phyloP scores from a whole-genome alignment of 805 yeast genomes.

The Yarrowia bubula region DNA sequence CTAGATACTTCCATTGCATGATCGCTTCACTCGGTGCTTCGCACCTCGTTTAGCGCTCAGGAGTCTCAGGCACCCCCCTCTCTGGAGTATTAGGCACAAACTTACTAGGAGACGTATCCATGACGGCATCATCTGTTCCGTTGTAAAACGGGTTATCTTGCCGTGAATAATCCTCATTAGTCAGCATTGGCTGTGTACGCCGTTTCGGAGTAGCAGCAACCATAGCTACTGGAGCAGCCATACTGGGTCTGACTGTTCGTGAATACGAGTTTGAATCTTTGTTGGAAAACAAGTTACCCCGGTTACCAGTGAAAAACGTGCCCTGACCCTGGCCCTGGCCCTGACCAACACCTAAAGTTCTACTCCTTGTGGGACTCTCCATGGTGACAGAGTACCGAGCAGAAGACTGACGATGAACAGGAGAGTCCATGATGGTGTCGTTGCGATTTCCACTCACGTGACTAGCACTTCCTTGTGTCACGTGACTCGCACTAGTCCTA shows the following conservation, averaged over 20 bases:
- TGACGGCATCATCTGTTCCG: background rate
- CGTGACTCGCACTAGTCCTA: too few species aligned
- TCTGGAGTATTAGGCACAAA: background rate
- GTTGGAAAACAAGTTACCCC: background rate
- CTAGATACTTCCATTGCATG: too few species aligned
- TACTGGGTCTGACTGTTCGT: background rate
- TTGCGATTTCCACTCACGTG: background rate
- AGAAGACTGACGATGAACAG: background rate
- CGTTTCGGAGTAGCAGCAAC: background rate
- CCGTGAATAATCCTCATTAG: background rate
- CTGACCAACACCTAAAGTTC: background rate
- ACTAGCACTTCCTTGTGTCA: background rate
- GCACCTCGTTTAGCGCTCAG: too few species aligned
- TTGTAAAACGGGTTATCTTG: slow-evolving; percentile 11
- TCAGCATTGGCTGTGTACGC: background rate
- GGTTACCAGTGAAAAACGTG: background rate
- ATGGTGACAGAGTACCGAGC: background rate
- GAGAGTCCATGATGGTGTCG: background rate
- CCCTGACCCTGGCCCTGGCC: background rate
- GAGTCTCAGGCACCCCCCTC: too few species aligned
- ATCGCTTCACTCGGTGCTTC: too few species aligned
- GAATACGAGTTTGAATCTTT: background rate
- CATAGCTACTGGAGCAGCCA: slow-evolving; percentile 11
- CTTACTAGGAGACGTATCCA: background rate
- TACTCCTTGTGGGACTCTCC: background rate